Percentiles rank a stretch among this genome's conserved stretches.
phyloP scores from a whole-genome alignment of 768 basidiomycete genomes.

The Mycena latifolia region DNA sequence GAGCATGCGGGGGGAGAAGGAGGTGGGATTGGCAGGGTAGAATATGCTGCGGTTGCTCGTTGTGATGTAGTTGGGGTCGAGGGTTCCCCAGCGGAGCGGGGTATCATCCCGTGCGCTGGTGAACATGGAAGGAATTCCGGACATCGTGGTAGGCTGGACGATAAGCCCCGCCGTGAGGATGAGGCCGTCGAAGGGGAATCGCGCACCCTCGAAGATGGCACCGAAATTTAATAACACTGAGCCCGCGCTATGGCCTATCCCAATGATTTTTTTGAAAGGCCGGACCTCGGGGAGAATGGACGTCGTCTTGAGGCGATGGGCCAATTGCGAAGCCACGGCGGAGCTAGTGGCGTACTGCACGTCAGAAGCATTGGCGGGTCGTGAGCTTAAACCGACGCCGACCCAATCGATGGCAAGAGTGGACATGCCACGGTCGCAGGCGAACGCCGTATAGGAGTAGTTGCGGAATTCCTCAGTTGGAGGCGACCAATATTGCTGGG shows the following conservation, averaged over 20 bases:
- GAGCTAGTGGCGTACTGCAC: constrained; percentile 6
- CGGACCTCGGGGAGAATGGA: constrained; percentile 9
- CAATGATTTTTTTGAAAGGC: constrained; percentile 10
- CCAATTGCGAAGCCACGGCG: not conserved
- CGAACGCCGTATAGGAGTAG: constrained; percentile 5
- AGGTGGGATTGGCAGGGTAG: constrained; percentile 4
- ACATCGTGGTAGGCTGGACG: not conserved
- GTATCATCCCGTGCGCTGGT: constrained; percentile 6
- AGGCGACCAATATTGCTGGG: constrained; percentile 10
- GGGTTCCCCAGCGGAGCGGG: constrained; percentile 7
- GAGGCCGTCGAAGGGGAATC: constrained; percentile 6
- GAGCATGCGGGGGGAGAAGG: constrained; percentile 8
- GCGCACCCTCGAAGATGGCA: not conserved
- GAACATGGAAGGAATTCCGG: not conserved
- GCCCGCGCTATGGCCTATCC: constrained; percentile 5
- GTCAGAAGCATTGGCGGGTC: not conserved
- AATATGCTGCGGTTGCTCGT: constrained; percentile 7
- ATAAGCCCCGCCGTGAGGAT: not conserved
- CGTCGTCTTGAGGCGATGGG: not conserved
- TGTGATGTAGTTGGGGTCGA: constrained; percentile 11
- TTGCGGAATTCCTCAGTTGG: constrained; percentile 9
- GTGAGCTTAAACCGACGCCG: constrained; percentile 6
- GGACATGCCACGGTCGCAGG: constrained; percentile 3
- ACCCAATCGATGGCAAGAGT: constrained; percentile 9
- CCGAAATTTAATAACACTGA: not conserved